A percentile compares a stretch with the other conserved stretches of the same genome.
These are phyloP conservation scores for Eustoma russellianum DNA, from an alignment of 257 asterid species.

Conservation along the genomic window DNA sequence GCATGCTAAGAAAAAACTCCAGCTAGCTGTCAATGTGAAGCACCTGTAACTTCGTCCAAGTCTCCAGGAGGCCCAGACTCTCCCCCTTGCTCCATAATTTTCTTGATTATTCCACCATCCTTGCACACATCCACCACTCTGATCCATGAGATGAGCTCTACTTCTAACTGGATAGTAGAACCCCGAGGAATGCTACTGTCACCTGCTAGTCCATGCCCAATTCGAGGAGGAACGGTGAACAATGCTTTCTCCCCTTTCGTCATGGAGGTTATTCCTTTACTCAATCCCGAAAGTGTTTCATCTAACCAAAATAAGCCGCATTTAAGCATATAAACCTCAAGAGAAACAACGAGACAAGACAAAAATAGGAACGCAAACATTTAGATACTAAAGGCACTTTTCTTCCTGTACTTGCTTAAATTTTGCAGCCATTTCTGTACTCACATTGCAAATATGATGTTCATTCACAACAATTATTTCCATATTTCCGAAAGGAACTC, in stretches of 20 bases:
- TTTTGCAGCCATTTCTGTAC: no score
- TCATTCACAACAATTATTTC: no score
- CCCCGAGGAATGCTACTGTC: slow-evolving; percentile 34
- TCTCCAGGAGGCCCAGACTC: slow-evolving; percentile 56
- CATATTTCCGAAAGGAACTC: no score
- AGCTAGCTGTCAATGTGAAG: not conserved
- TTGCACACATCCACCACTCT: slow-evolving; percentile 56
- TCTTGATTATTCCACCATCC: slow-evolving; percentile 70
- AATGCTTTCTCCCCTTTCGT: slow-evolving; percentile 52
- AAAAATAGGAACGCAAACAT: no score
- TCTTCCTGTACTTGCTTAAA: no score
- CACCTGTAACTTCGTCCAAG: slow-evolving; percentile 69
- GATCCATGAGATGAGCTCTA: slow-evolving; percentile 67
- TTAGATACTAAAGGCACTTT: no score
- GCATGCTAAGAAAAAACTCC: not conserved
- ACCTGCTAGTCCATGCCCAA: slow-evolving; percentile 34
- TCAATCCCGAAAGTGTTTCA: slow-evolving; percentile 31
- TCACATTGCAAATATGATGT: no score
- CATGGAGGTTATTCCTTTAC: slow-evolving; percentile 57
- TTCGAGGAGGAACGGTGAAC: slow-evolving; percentile 44
- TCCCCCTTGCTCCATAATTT: slow-evolving; percentile 46
- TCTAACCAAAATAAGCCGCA: slow-evolving; percentile 20
- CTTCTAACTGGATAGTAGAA: slow-evolving; percentile 39
- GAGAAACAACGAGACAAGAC: no score
- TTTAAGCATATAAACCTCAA: no score